phyloP scores from a whole-genome alignment of 306 rosid species.

The Abrus pulchellus region DNA sequence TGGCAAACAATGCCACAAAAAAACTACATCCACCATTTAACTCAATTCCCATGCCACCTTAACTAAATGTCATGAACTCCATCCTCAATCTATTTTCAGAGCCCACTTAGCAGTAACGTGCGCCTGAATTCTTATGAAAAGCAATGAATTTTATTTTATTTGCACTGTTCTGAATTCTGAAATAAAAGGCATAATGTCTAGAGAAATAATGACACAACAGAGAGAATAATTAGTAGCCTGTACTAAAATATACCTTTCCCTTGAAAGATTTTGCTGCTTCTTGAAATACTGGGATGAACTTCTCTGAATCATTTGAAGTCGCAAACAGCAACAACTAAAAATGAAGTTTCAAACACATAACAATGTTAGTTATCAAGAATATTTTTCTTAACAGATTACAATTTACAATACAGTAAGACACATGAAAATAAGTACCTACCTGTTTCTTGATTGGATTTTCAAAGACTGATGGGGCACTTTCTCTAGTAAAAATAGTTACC shows the following conservation, averaged over 20 bases:
- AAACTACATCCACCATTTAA: slow-evolving; percentile 3
- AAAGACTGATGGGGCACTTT: slow-evolving; percentile 82
- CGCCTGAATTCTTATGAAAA: background rate
- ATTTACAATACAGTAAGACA: background rate
- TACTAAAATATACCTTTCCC: slow-evolving; percentile 78
- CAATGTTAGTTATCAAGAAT: slow-evolving; percentile 23
- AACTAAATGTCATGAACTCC: slow-evolving; percentile 17
- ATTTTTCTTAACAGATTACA: slow-evolving; percentile 21
- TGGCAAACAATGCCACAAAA: background rate
- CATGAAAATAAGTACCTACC: slow-evolving; percentile 59
- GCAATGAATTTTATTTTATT: slow-evolving; percentile 16
- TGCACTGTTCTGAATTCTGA: slow-evolving; percentile 8
- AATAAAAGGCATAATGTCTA: slow-evolving; percentile 25
- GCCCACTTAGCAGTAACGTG: slow-evolving; percentile 6
- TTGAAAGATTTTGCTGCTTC: slow-evolving; percentile 87
- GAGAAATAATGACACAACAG: slow-evolving; percentile 19
- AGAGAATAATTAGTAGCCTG: slow-evolving; percentile 12
- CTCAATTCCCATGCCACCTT: slow-evolving; percentile 20
- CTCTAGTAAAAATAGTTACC: slow-evolving; percentile 85
- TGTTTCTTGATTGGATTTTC: slow-evolving; percentile 96
- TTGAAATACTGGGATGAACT: slow-evolving; percentile 70
- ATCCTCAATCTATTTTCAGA: slow-evolving; percentile 31
- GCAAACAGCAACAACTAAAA: slow-evolving; percentile 82
- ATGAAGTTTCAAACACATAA: slow-evolving; percentile 39
- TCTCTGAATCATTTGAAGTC: slow-evolving; percentile 75